Evolutionary conservation across 768 basidiomycete species (phyloP), one percentile per base, ranked within the genome.

Genomic region (Tephrocybe sp.): DNA sequence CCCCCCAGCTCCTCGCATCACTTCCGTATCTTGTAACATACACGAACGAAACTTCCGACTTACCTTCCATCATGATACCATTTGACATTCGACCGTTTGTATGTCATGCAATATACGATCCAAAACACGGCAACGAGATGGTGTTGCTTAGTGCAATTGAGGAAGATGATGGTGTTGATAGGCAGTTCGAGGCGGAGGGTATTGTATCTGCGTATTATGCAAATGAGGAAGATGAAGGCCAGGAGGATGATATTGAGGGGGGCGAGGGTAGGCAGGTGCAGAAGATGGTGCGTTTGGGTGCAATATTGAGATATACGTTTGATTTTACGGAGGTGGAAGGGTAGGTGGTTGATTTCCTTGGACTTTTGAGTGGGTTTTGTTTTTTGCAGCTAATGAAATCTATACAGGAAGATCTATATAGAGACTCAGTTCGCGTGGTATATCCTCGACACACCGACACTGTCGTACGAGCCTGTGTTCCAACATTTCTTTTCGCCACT

Each of bases 381-480:
- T 13, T 7, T 18, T 25, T 30, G 38, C 45, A 25, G 34, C 34
- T 40, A 33, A 41, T 11, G 3, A 19, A 49, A 48, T 16, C n/a
- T 31, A 12, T 40, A 18, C 54, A 89, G 88, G 15, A 78, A 84
- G 1, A 64, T 88, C 9, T 87, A 73, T 50, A 70, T 91, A 19
- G 80, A 88, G 55, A 88, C 88, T 0, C 54, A 70, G 15, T 75
- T 71, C 45, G 83, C 84, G 0, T 82, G 79, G 73, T 89, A 88
- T 60, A 75, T 79, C 27, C 65, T 90, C 22, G 63, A 68, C 15
- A 57, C 45, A 6, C 81, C 87, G 0, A 71, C 78, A 1, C 56
- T 59, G 16, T 56, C 49, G 18, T 90, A 89, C 47, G 41, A 53
- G 16, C 60, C 60, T 2, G 67, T 61, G 15, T 82, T 76, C 43